These are phyloP conservation scores for Triticum timopheevii DNA, from an alignment of 176 grass and related monocot species.

Conservation along the genomic window DNA sequence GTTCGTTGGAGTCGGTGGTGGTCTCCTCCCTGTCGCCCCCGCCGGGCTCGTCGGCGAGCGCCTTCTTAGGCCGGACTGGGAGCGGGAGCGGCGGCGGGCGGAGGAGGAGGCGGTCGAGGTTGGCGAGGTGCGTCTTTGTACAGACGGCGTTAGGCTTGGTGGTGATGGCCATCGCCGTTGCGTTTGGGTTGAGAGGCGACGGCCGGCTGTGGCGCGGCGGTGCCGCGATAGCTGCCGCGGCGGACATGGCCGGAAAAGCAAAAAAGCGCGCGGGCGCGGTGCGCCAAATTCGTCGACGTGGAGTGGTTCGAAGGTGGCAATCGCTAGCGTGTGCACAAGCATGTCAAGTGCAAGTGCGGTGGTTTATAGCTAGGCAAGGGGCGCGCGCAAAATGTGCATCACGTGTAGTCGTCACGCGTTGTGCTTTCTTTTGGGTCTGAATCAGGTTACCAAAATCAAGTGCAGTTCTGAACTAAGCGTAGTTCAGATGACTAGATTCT, in stretches of 20 bases:
- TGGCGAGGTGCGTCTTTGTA: slow-evolving; percentile 66
- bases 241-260: slow-evolving; percentile 23
- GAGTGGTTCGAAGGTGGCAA: not conserved
- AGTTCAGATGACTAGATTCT: too few species aligned
- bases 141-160: slow-evolving; percentile 23
- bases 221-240: slow-evolving; percentile 33
- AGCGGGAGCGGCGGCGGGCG: slow-evolving; percentile 36
- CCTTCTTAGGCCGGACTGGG: not conserved
- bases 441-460: not conserved
- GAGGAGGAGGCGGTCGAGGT: slow-evolving; percentile 64
- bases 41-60: not conserved
- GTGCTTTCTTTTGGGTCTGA: not conserved
- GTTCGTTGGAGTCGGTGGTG: not conserved
- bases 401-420: not conserved
- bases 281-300: not conserved
- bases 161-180: slow-evolving; percentile 4
- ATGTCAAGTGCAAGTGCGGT: slow-evolving; percentile 1
- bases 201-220: slow-evolving; percentile 22
- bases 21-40: not conserved
- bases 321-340: not conserved
- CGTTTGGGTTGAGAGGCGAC: slow-evolving; percentile 50
- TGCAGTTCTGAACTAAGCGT: too few species aligned
- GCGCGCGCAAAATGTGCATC: not conserved
- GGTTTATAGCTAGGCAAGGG: not conserved
- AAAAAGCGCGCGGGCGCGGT: not conserved